These are phyloP conservation scores for Leptodermis oblonga DNA, from an alignment of 257 asterid genomes.

Conservation along the genomic window DNA sequence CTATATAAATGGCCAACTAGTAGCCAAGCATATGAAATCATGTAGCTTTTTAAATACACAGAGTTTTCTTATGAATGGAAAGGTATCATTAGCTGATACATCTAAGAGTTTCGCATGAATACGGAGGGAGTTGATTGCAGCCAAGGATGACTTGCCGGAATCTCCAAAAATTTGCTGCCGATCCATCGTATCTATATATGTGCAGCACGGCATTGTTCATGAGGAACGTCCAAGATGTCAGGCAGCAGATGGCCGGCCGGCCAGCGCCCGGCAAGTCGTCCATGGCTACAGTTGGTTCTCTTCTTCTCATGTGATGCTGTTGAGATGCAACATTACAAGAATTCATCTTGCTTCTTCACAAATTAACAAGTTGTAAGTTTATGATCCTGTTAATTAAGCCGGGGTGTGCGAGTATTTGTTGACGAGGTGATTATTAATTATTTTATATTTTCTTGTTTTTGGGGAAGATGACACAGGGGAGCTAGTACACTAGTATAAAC, in stretches of 20 bases:
- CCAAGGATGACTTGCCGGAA: constrained; percentile 23
- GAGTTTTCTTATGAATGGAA: neutral
- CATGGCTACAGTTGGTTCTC: constrained; percentile 16
- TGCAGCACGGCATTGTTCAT: too few species aligned
- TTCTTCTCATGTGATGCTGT: constrained; percentile 16
- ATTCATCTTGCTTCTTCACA: neutral
- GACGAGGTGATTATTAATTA: too few species aligned
- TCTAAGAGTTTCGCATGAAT: constrained; percentile 17
- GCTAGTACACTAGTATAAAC: too few species aligned
- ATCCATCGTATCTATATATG: too few species aligned
- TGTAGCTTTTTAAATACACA: neutral
- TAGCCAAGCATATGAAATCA: too few species aligned
- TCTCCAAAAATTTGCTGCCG: neutral
- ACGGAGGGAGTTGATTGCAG: constrained; percentile 19
- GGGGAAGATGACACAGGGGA: too few species aligned
- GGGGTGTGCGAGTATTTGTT: too few species aligned
- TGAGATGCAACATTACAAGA: neutral
- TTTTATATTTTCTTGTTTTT: too few species aligned
- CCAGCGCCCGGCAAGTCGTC: constrained; percentile 17
- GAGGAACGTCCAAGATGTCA: too few species aligned
- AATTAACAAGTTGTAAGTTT: neutral
- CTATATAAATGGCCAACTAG: too few species aligned
- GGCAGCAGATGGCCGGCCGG: too few species aligned
- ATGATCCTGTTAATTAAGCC: neutral
- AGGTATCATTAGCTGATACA: neutral